Evolutionary conservation across 192 early-diverging fungal genomes (phyloP).

Genomic region (Cladochytrium replicatum): DNA sequence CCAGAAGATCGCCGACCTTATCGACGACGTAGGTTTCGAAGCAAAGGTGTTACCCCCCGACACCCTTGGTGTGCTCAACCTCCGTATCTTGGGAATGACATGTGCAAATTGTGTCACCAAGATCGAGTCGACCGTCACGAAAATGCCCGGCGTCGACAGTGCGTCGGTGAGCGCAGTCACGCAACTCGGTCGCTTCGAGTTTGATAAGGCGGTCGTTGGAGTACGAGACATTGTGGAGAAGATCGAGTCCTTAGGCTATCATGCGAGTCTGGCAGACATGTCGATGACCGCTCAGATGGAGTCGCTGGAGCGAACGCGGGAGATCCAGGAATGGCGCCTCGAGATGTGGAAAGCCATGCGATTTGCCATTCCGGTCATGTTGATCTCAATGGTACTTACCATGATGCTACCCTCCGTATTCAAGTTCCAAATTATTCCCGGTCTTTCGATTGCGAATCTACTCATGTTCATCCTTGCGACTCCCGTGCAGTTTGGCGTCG

Average conservation of each 20-base stretch:
- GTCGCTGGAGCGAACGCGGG: conserved; percentile 71
- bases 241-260: conserved; percentile 75
- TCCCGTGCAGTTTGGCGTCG: conserved; percentile 90
- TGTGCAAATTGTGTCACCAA: conserved; percentile 68
- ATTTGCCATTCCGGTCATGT: conserved; percentile 74
- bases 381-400: conserved; percentile 69
- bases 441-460: conserved; percentile 58
- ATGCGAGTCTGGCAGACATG: conserved; percentile 56
- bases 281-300: conserved; percentile 73
- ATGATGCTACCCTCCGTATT: conserved; percentile 20
- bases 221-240: conserved; percentile 68
- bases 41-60: conserved; percentile 46
- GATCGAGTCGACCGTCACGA: conserved; percentile 60
- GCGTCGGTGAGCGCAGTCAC: conserved; percentile 68
- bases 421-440: conserved; percentile 36
- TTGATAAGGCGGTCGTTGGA: conserved; percentile 48
- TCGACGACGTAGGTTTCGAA: conserved; percentile 64
- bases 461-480: conserved; percentile 64
- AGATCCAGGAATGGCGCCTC: conserved; percentile 70
- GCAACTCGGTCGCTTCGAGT: conserved; percentile 65
- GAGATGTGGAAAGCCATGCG: conserved; percentile 54
- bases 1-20: conserved; percentile 46
- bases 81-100: conserved; percentile 95
- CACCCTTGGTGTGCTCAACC: conserved; percentile 39
- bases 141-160: conserved; percentile 45